phyloP scores from a whole-genome alignment of 129 eudicot species.

The Centella asiatica region DNA sequence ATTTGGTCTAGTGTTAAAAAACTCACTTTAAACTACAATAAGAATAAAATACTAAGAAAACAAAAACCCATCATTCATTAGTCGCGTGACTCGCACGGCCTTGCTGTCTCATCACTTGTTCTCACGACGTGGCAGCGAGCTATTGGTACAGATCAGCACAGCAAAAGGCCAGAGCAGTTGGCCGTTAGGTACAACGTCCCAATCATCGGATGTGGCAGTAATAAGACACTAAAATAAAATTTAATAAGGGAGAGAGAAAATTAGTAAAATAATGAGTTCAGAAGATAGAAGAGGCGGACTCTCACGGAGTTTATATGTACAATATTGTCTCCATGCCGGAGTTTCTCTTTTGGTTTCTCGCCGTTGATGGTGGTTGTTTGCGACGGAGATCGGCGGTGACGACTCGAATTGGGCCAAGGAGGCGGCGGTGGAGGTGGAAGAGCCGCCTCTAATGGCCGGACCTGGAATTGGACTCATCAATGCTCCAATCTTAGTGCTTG shows the following conservation, averaged over 20 bases:
- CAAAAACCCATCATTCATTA: too few relatives aligned
- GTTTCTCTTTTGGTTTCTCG: constrained; percentile 31
- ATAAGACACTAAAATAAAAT: constrained; percentile 14
- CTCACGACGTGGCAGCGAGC: background rate
- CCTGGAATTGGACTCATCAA: constrained; percentile 38
- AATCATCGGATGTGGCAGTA: constrained; percentile 38
- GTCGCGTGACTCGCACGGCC: too few relatives aligned
- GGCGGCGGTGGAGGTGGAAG: constrained; percentile 25
- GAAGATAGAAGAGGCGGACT: constrained; percentile 21
- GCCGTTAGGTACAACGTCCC: constrained; percentile 59
- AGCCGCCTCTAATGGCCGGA: constrained; percentile 2
- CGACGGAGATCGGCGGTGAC: constrained; percentile 39
- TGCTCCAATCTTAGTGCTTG: constrained; percentile 52
- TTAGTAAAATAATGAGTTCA: constrained; percentile 5
- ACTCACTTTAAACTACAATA: too few relatives aligned
- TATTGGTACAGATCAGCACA: background rate
- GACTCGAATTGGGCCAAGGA: constrained; percentile 22
- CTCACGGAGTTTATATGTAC: constrained; percentile 16
- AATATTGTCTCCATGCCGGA: constrained; percentile 31
- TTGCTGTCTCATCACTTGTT: background rate
- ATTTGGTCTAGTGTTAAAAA: too few relatives aligned
- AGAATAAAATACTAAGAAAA: too few relatives aligned
- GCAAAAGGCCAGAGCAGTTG: background rate
- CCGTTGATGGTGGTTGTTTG: constrained; percentile 24
- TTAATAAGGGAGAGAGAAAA: background rate